Conservation (phyloP, 371 early-diverging fungal genomes). For the Rhizopus microsporus region DNA sequence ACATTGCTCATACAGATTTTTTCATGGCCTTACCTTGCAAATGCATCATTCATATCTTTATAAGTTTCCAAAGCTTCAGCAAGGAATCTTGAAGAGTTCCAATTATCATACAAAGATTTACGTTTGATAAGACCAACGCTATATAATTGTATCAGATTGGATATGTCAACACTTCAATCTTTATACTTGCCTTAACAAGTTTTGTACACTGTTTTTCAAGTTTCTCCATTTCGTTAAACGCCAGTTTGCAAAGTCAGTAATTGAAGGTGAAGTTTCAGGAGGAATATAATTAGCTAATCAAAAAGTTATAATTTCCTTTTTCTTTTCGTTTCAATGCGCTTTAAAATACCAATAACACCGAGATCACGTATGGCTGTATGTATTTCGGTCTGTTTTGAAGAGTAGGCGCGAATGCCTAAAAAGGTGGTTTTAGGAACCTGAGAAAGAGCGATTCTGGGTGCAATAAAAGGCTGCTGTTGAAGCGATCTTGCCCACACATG, state of each 20-base stretch:
- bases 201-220: constrained; percentile 49
- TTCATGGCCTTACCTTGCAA: constrained; percentile 48
- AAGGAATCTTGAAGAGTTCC: constrained; percentile 55
- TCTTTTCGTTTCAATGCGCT: not conserved
- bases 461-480: constrained; percentile 15
- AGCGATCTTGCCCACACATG: constrained; percentile 10
- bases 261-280: constrained; percentile 47
- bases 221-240: constrained; percentile 54
- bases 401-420: constrained; percentile 26
- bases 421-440: constrained; percentile 23
- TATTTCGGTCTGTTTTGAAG: constrained; percentile 22
- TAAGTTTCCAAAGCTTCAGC: constrained; percentile 63
- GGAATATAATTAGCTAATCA: constrained; percentile 52
- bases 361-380: constrained; percentile 50
- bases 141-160: constrained; percentile 2
- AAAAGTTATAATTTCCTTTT: not conserved
- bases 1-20: not conserved
- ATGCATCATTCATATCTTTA: constrained; percentile 74
- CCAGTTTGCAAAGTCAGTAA: constrained; percentile 49
- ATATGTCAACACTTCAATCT: not conserved
- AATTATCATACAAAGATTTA: constrained; percentile 53
- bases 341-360: constrained; percentile 45
- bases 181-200: constrained; percentile 27
- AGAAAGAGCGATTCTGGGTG: constrained; percentile 8
- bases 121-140: constrained; percentile 55